These are phyloP conservation scores for Cyberlindnera sargentensis DNA, from an alignment of 805 yeast genomes.

Conservation along the genomic window DNA sequence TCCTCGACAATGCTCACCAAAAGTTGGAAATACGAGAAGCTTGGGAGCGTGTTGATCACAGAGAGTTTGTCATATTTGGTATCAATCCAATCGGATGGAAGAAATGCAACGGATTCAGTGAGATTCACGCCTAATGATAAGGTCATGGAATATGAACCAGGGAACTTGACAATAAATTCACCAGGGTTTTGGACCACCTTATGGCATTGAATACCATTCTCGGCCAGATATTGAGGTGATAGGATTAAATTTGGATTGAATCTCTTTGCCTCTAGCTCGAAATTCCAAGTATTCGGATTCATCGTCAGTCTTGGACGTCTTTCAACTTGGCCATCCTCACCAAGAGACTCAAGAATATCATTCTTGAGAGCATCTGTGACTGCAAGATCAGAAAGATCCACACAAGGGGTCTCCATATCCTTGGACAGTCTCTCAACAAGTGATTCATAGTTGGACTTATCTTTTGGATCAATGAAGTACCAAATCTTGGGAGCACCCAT, in stretches of 20 bases:
- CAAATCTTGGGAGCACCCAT: constrained; percentile 50
- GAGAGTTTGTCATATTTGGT: constrained; percentile 33
- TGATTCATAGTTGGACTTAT: constrained; percentile 46
- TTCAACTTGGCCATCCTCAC: constrained; percentile 10
- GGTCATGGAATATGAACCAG: constrained; percentile 43
- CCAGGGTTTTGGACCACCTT: constrained; percentile 54
- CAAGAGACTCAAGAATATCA: constrained; percentile 16
- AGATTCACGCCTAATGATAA: constrained; percentile 51
- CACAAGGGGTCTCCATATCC: background rate
- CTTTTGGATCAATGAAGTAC: constrained; percentile 57
- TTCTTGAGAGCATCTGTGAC: constrained; percentile 10
- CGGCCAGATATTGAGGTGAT: constrained; percentile 41
- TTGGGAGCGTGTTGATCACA: constrained; percentile 42
- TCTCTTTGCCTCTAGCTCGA: constrained; percentile 1
- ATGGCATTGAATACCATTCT: constrained; percentile 40
- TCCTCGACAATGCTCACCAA: constrained; percentile 37
- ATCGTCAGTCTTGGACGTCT: constrained; percentile 7
- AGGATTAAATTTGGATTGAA: constrained; percentile 40
- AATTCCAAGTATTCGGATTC: background rate
- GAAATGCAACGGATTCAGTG: constrained; percentile 51
- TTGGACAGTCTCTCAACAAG: constrained; percentile 33
- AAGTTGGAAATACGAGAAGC: constrained; percentile 43
- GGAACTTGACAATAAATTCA: constrained; percentile 51
- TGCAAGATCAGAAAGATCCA: background rate
- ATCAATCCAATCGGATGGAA: constrained; percentile 49